Evolutionary conservation across 495 filamentous ascomycete species (phyloP).

Genomic region (Tuber aestivum): DNA sequence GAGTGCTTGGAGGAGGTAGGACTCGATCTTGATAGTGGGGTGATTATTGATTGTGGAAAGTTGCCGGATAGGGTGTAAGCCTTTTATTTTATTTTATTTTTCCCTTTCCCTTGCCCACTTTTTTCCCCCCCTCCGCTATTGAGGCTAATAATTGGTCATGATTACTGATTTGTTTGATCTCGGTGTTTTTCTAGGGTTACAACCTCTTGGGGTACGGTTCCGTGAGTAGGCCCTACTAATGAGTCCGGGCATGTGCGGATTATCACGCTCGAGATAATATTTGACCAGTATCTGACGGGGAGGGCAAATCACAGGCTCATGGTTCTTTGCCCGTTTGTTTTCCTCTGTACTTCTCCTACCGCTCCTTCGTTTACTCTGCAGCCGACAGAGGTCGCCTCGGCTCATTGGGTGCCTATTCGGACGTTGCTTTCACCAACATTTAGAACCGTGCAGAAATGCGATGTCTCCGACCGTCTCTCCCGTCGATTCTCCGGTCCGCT

Average conservation of each 20-base stretch:
- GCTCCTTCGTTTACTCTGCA: constrained; percentile 59
- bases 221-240: constrained; percentile 49
- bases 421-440: constrained; percentile 57
- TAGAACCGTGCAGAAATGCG: constrained; percentile 60
- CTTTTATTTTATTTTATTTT: neutral
- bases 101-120: too few relatives aligned
- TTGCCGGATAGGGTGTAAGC: constrained; percentile 59
- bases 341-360: constrained; percentile 55
- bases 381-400: constrained; percentile 66
- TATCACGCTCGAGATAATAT: neutral
- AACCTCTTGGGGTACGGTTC: constrained; percentile 64
- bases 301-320: constrained; percentile 53
- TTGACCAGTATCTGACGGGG: neutral
- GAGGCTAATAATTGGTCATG: constrained; percentile 18
- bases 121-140: constrained; percentile 8
- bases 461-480: constrained; percentile 61
- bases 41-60: constrained; percentile 59
- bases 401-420: constrained; percentile 69
- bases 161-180: constrained; percentile 21
- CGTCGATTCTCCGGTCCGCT: constrained; percentile 44
- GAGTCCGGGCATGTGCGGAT: neutral
- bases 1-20: constrained; percentile 71
- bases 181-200: constrained; percentile 48
- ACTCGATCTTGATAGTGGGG: constrained; percentile 54
- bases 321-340: constrained; percentile 73